Evolutionary conservation across 345 rosid genomes (phyloP).

Genomic region (Corymbia maculata): DNA sequence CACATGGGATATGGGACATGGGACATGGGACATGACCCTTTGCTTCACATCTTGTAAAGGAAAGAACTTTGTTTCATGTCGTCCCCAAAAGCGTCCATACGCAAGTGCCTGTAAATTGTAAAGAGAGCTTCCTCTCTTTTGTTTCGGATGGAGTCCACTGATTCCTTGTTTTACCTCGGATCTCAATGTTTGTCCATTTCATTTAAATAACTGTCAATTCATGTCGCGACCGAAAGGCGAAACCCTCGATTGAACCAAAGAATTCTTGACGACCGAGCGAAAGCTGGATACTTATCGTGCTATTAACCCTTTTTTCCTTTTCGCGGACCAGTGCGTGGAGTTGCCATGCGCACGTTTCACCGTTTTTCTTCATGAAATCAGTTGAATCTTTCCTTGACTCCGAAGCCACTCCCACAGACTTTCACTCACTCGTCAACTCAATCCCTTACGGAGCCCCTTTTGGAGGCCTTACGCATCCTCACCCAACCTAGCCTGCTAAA

Average conservation of each 20-base stretch:
- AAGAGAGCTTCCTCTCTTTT: neutral
- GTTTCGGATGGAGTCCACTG: neutral
- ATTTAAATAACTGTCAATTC: too few species aligned
- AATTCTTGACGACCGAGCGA: neutral
- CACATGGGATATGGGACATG: neutral
- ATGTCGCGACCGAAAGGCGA: too few species aligned
- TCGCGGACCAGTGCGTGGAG: too few species aligned
- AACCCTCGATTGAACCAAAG: neutral
- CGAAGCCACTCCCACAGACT: neutral
- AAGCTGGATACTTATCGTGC: neutral
- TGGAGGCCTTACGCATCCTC: neutral
- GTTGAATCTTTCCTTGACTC: neutral
- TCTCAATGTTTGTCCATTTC: neutral
- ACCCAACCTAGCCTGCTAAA: neutral
- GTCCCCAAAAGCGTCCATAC: neutral
- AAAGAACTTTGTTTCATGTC: neutral
- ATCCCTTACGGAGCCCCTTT: neutral
- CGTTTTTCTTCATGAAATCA: too few species aligned
- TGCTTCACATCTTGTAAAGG: neutral
- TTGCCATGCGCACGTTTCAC: too few species aligned
- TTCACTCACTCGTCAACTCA: neutral
- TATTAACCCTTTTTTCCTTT: too few species aligned
- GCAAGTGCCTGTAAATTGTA: neutral
- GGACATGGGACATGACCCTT: neutral
- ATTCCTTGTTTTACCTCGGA: neutral